Conservation (phyloP, 352 stramenopile genomes). For the Pythium biforme region DNA sequence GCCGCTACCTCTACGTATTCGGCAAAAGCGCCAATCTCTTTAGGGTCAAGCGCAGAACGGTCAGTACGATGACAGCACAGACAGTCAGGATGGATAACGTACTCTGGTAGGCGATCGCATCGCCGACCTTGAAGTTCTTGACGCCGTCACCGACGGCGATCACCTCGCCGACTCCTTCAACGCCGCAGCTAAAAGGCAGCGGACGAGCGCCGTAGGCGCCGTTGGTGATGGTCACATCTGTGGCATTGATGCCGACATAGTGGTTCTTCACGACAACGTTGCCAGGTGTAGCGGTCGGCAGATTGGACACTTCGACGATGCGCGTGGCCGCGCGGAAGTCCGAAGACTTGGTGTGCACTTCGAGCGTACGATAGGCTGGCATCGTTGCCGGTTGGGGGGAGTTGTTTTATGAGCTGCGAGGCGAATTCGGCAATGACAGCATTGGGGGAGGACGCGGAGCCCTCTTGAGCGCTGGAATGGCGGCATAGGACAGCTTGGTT, state of each 20-base stretch:
- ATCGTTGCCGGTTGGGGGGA: not conserved
- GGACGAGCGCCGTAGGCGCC: constrained; percentile 15
- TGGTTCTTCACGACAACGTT: constrained; percentile 31
- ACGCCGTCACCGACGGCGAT: constrained; percentile 31
- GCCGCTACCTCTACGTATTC: constrained; percentile 22
- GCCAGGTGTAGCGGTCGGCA: constrained; percentile 8
- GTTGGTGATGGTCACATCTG: constrained; percentile 34
- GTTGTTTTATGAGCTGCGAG: not conserved
- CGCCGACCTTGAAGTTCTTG: constrained; percentile 27
- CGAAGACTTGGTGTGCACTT: constrained; percentile 30
- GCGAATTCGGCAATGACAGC: not conserved
- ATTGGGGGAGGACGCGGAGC: too few species aligned
- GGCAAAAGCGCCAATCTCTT: constrained; percentile 23
- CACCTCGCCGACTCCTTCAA: constrained; percentile 34
- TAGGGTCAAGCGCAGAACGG: too few species aligned
- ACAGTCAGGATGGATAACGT: too few species aligned
- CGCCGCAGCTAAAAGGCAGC: constrained; percentile 25
- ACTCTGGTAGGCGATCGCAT: constrained; percentile 33
- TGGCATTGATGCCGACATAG: constrained; percentile 38
- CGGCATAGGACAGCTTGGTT: too few species aligned
- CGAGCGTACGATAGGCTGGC: constrained; percentile 4
- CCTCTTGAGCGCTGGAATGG: too few species aligned
- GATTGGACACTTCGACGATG: constrained; percentile 27
- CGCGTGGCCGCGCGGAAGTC: constrained; percentile 36
- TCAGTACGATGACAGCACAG: too few species aligned